These are phyloP conservation scores for Podospora pseudopauciseta DNA, from an alignment of 495 filamentous ascomycete genomes.

Conservation along the genomic window DNA sequence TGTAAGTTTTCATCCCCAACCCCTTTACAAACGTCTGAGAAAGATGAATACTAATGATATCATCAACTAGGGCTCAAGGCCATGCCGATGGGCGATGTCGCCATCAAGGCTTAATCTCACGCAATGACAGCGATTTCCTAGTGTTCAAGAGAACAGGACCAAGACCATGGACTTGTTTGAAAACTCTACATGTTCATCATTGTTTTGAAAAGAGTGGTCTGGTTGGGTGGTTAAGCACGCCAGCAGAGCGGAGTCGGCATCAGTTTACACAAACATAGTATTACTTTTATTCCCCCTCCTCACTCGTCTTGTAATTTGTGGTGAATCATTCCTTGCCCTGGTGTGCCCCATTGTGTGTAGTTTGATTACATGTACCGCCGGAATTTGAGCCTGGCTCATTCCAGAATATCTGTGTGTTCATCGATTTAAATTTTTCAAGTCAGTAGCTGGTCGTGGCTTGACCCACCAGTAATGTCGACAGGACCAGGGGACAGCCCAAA, in stretches of 20 bases:
- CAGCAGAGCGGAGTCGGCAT: not conserved
- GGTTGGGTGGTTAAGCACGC: not conserved
- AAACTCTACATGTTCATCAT: not conserved
- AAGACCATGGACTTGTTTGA: not conserved
- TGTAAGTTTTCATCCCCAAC: conserved; percentile 35
- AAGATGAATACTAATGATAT: not conserved
- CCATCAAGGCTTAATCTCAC: conserved; percentile 45
- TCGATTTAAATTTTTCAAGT: too few relatives aligned
- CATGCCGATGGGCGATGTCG: conserved; percentile 51
- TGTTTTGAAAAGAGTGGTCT: not conserved
- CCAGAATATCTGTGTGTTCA: too few relatives aligned
- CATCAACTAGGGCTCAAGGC: conserved; percentile 43
- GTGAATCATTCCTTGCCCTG: too few relatives aligned
- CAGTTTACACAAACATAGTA: not conserved
- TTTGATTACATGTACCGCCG: too few relatives aligned
- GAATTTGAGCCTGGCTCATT: too few relatives aligned
- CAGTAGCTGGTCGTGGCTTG: not conserved
- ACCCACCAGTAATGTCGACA: not conserved
- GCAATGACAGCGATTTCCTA: not conserved
- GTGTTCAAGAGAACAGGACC: not conserved
- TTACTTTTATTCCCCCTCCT: not conserved
- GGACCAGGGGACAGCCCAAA: too few relatives aligned
- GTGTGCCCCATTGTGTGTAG: too few relatives aligned
- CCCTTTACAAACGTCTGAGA: too few relatives aligned
- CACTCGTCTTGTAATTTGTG: too few relatives aligned